Conservation (phyloP, 192 early-diverging fungal genomes). For the Lobosporangium transversale region DNA sequence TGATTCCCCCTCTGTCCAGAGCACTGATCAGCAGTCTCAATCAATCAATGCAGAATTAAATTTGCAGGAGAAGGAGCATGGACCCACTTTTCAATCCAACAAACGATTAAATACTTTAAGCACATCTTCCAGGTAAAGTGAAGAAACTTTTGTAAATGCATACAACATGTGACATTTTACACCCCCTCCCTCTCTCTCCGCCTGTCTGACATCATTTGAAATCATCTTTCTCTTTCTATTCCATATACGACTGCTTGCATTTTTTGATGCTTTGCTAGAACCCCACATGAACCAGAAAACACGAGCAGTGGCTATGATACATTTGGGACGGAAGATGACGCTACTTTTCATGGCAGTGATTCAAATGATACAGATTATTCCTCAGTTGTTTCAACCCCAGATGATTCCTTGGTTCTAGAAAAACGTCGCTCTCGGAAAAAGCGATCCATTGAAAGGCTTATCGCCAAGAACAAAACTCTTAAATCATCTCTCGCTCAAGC, state of each 20-base stretch:
- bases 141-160: not conserved
- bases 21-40: no score
- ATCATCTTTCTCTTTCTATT: no score
- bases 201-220: not conserved
- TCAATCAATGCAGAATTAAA: no score
- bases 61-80: no score
- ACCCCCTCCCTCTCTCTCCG: not conserved
- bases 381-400: not conserved
- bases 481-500: conserved; percentile 36
- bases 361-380: conserved; percentile 37
- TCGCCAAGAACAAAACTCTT: conserved; percentile 42
- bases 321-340: conserved; percentile 17
- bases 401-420: conserved; percentile 34
- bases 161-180: not conserved
- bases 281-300: not conserved
- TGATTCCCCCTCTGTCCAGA: no score
- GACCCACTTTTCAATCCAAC: no score
- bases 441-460: conserved; percentile 36
- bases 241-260: no score
- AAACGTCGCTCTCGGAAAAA: conserved; percentile 23
- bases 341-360: conserved; percentile 19
- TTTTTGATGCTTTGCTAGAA: no score
- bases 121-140: not conserved
- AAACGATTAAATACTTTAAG: not conserved
- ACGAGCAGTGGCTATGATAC: conserved; percentile 35